Percentiles rank a stretch among this genome's conserved stretches.
Conservation (phyloP, 129 eudicot genomes). For the Rutidosis leptorrhynchoides region DNA sequence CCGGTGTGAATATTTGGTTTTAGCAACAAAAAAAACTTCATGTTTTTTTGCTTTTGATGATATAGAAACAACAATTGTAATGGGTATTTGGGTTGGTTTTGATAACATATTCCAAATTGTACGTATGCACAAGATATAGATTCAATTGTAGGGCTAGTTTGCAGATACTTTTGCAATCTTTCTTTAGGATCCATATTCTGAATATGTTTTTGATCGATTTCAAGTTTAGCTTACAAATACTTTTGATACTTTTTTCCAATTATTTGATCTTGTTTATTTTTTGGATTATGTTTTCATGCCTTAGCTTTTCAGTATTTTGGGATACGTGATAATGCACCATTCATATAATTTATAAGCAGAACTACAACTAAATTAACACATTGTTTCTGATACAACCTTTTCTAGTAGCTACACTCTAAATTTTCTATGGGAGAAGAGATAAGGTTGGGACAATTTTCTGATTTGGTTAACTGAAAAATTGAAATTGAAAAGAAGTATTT, state of each 20-base stretch:
- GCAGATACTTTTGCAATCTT: conserved; percentile 2
- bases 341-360: too few relatives aligned
- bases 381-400: too few relatives aligned
- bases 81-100: conserved; percentile 33
- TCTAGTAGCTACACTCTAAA: too few relatives aligned
- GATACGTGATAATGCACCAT: too few relatives aligned
- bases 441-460: too few relatives aligned
- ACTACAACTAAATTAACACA: too few relatives aligned
- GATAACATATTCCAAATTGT: conserved; percentile 20
- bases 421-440: too few relatives aligned
- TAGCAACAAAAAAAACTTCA: conserved; percentile 16
- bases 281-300: background rate
- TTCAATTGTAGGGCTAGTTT: conserved; percentile 18
- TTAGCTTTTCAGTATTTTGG: too few relatives aligned
- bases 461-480: too few relatives aligned
- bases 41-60: conserved; percentile 20
- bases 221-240: background rate
- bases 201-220: background rate
- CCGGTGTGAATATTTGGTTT: conserved; percentile 25
- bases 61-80: conserved; percentile 25
- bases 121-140: conserved; percentile 9
- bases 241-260: background rate
- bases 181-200: background rate
- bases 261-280: background rate
- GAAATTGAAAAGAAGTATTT: too few relatives aligned